phyloP scores from a whole-genome alignment of 257 asterid species.

The Linaria vulgaris region DNA sequence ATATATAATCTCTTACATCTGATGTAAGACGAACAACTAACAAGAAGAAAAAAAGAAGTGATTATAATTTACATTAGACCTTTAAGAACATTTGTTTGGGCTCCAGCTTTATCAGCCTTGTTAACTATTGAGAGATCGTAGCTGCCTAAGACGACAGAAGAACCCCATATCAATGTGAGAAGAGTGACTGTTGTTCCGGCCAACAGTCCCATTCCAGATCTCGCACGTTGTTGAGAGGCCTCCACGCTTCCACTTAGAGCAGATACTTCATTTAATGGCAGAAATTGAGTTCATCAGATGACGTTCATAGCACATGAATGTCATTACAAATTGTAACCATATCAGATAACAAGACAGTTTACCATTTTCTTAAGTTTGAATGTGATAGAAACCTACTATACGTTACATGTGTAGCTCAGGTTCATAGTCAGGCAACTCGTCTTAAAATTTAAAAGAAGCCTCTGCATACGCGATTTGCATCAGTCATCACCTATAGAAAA shows the following conservation, averaged over 20 bases:
- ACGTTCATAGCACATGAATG: no score
- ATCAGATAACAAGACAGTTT: no score
- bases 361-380: no score
- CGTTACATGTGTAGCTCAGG: no score
- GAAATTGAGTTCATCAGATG: background rate
- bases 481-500: no score
- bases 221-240: conserved; percentile 55
- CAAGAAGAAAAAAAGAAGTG: no score
- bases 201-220: conserved; percentile 60
- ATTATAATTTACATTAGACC: no score
- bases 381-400: no score
- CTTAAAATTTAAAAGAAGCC: no score
- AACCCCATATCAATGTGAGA: conserved; percentile 63
- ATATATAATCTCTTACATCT: background rate
- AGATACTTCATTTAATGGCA: conserved; percentile 37
- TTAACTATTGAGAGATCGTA: conserved; percentile 40
- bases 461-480: no score
- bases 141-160: conserved; percentile 50
- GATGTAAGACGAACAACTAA: no score
- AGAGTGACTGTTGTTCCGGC: conserved; percentile 65
- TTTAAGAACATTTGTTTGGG: conserved; percentile 13
- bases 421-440: no score
- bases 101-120: conserved; percentile 21
- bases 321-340: background rate
- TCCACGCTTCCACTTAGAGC: conserved; percentile 42